Evolutionary conservation across 305 asterid genomes (phyloP), one percentile per base, ranked within the genome.

Genomic region (Solanum hybrid): DNA sequence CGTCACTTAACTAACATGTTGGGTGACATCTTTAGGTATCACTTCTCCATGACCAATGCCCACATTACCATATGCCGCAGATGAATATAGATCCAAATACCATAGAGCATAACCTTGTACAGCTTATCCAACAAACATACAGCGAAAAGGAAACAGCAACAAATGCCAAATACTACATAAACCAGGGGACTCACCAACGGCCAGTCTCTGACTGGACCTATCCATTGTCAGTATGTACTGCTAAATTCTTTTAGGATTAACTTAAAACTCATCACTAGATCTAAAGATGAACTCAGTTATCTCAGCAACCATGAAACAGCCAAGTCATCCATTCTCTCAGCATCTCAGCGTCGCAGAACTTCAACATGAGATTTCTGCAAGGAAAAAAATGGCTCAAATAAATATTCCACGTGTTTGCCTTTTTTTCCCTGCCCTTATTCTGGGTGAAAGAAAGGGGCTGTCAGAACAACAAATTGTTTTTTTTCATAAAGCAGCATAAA

Each of bases 151-250:
- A 85, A 85, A 85, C 72, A 29, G 16, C 32, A 5, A 29, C 32
- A 24, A 85, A 85, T 32, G 76, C 22, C 87, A 85, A 56, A 85
- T 6, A 85, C 87, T 56, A 85, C 88, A 85, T 85, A 32, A 85
- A 85, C 76, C 88, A 56, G 22, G 76, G 87, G 31, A 31, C 87
- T 56, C 87, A 31, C 46, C 87, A 85, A 85, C 87, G 35, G 87
- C 60, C 87, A 10, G 87, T 85, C 32, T 85, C 42, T 85, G 42
- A 85, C 75, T 11, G 75, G 87, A 85, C 75, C 87, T 85, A 85
- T 85, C 42, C 87, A 51, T 38, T 31, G 75, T 56, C 88, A 85
- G 76, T 85, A 85, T 84, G 73, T 85, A 85, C 88, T 24, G 42
- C 73, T 82, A 82, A 46, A 82, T 56, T 56, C 76, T 32, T 85